Percentiles rank a stretch among this genome's conserved stretches.
These are phyloP conservation scores for Coemansia brasiliensis DNA, from an alignment of 192 early-diverging fungal species.

Conservation along the genomic window DNA sequence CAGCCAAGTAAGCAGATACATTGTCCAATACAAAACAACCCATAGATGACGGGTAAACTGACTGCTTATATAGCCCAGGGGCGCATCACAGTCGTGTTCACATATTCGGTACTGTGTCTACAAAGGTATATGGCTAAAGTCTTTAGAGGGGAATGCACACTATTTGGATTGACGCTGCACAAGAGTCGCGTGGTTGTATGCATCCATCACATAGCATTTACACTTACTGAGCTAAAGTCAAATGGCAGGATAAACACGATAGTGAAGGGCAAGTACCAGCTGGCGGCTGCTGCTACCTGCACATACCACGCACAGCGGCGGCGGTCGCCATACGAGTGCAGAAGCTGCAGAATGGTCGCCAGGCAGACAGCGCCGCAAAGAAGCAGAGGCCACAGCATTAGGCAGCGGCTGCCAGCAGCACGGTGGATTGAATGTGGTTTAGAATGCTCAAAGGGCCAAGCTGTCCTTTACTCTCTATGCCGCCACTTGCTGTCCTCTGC, in stretches of 20 bases:
- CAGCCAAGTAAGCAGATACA: conserved; percentile 83
- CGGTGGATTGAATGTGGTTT: no score
- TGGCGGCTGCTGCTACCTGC: conserved; percentile 66
- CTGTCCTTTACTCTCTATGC: not conserved
- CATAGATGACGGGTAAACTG: conserved; percentile 76
- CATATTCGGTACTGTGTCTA: conserved; percentile 73
- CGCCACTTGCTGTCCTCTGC: no score
- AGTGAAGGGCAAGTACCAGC: conserved; percentile 91
- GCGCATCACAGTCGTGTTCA: conserved; percentile 67
- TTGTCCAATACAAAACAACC: conserved; percentile 87
- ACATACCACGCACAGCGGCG: conserved; percentile 82
- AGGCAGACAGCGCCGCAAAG: conserved; percentile 56
- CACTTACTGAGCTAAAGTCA: conserved; percentile 74
- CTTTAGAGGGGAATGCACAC: not conserved
- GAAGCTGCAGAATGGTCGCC: conserved; percentile 57
- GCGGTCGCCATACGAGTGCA: conserved; percentile 80
- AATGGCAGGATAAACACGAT: conserved; percentile 88
- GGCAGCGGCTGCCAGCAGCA: no score
- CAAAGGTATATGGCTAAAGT: not conserved
- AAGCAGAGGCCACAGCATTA: conserved; percentile 53
- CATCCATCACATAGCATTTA: not conserved
- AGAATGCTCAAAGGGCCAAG: not conserved
- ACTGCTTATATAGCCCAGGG: conserved; percentile 71
- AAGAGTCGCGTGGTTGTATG: not conserved
- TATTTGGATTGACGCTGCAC: conserved; percentile 1